Percentiles rank a stretch among this genome's conserved stretches.
These are phyloP conservation scores for Uromyces viciae-fabae DNA, from an alignment of 1,284 basidiomycete genomes.

Conservation along the genomic window DNA sequence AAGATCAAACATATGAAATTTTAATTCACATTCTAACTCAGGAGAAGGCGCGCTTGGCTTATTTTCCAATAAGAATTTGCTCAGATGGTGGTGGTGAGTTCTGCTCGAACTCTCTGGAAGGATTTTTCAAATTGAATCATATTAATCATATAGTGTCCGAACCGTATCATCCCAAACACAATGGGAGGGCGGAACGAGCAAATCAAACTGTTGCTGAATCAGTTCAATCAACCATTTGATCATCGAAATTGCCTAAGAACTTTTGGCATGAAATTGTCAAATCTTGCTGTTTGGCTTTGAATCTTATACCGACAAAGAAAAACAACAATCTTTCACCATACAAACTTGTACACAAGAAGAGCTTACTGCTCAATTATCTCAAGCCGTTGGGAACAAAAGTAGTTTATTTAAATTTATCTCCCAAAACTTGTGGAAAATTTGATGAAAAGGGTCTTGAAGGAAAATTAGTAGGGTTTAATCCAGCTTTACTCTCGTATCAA, in stretches of 20 bases:
- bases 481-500: too few species aligned
- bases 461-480: too few species aligned
- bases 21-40: too few species aligned
- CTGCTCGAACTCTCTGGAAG: not conserved
- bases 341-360: not conserved
- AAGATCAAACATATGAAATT: not conserved
- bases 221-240: not conserved
- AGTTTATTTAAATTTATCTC: too few species aligned
- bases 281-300: not conserved
- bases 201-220: too few species aligned
- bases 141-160: not conserved
- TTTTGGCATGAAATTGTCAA: not conserved
- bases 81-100: not conserved
- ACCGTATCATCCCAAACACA: not conserved
- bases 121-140: not conserved
- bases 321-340: not conserved
- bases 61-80: not conserved
- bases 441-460: too few species aligned
- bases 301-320: not conserved
- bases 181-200: not conserved
- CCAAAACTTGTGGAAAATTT: too few species aligned
- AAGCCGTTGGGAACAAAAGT: not conserved
- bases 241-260: not conserved
- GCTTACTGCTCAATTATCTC: not conserved
- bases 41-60: not conserved